These are phyloP conservation scores for Oryza rufipogon DNA, from an alignment of 176 grass and related monocot species.

Conservation along the genomic window DNA sequence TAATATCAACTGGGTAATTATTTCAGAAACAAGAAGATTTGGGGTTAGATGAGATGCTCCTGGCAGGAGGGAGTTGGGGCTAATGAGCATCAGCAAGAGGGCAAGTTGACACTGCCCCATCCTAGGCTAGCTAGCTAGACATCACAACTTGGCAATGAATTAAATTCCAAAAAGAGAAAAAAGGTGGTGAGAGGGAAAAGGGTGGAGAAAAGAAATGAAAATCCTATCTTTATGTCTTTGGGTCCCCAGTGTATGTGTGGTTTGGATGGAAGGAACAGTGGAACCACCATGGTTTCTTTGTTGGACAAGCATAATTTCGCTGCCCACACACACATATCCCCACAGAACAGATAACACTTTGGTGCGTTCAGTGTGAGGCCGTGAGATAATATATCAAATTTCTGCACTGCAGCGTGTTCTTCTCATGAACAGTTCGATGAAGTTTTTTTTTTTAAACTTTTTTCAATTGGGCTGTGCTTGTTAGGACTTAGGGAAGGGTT, in stretches of 20 bases:
- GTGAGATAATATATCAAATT: neutral
- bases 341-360: neutral
- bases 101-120: slow-evolving; percentile 42
- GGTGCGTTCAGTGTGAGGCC: neutral
- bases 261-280: slow-evolving; percentile 39
- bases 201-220: neutral
- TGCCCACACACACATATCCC: slow-evolving; percentile 13
- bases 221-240: slow-evolving; percentile 41
- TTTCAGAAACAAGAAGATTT: slow-evolving; percentile 8
- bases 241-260: slow-evolving; percentile 44
- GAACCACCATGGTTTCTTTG: slow-evolving; percentile 37
- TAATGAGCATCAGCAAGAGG: slow-evolving; percentile 43
- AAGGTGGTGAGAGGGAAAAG: slow-evolving; percentile 34
- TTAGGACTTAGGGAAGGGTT: slow-evolving; percentile 41
- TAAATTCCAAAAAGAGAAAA: slow-evolving; percentile 48
- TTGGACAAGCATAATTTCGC: slow-evolving; percentile 26
- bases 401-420: slow-evolving; percentile 26
- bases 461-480: slow-evolving; percentile 17
- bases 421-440: neutral
- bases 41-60: slow-evolving; percentile 16
- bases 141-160: slow-evolving; percentile 32
- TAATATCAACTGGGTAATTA: slow-evolving; percentile 19
- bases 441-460: too few species aligned
- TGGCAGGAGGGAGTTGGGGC: slow-evolving; percentile 30
- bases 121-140: neutral